Percentiles rank a stretch among this genome's conserved stretches.
phyloP scores from a whole-genome alignment of 2,329 filamentous ascomycete genomes.

The Fusarium penzigii region DNA sequence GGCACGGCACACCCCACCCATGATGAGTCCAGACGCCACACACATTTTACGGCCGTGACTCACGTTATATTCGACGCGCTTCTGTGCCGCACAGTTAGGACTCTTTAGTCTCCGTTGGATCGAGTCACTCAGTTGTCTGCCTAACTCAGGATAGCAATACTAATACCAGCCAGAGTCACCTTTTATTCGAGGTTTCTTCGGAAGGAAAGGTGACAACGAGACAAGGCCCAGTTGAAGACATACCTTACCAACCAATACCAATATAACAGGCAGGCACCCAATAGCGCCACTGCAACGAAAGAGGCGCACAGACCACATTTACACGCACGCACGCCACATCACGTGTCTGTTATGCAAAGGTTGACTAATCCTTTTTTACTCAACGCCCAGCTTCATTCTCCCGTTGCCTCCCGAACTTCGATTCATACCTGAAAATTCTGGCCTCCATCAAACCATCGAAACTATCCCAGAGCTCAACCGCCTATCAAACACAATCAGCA shows the following conservation, averaged over 20 bases:
- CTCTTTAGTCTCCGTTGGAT: slow-evolving; percentile 14
- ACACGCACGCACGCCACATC: slow-evolving; percentile 16
- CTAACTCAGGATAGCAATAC: slow-evolving; percentile 24
- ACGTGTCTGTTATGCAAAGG: slow-evolving; percentile 22
- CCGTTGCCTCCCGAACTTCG: slow-evolving; percentile 27
- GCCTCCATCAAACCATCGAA: slow-evolving; percentile 24
- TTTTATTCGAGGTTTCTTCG: slow-evolving; percentile 1
- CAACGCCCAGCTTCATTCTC: slow-evolving; percentile 20
- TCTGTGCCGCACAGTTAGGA: slow-evolving; percentile 16
- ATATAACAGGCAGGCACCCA: too few species aligned
- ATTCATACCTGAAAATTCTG: slow-evolving; percentile 40
- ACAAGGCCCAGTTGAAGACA: slow-evolving; percentile 5
- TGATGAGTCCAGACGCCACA: slow-evolving; percentile 22
- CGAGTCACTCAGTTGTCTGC: slow-evolving; percentile 28
- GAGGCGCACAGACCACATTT: slow-evolving; percentile 19
- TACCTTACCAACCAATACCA: too few species aligned
- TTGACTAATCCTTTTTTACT: slow-evolving; percentile 33
- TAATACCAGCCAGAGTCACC: slow-evolving; percentile 24
- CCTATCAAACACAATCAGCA: not conserved
- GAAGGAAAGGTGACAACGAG: slow-evolving; percentile 6
- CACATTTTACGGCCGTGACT: slow-evolving; percentile 23
- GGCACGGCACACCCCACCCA: slow-evolving; percentile 18
- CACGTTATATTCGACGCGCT: slow-evolving; percentile 16
- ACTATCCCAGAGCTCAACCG: not conserved
- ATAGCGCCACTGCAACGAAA: slow-evolving; percentile 16